A percentile compares a stretch with the other conserved stretches of the same genome.
These are phyloP conservation scores for Penicillium antarcticum DNA, from an alignment of 495 filamentous ascomycete genomes.

Conservation along the genomic window DNA sequence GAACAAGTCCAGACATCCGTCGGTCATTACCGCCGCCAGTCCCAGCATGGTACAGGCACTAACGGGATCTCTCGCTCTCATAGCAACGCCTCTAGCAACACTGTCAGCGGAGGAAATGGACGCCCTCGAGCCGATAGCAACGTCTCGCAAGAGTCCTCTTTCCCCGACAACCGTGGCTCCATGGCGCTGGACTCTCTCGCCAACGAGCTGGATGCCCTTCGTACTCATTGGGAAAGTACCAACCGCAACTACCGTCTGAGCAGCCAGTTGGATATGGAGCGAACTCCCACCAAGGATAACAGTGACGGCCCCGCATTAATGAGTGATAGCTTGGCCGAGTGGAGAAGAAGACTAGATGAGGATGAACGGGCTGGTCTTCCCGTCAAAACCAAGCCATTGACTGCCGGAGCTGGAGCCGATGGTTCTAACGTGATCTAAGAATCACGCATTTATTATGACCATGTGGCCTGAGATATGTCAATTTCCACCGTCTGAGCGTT, in stretches of 20 bases:
- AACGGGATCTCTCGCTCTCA: constrained; percentile 43
- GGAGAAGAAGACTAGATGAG: constrained; percentile 69
- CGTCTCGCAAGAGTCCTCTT: constrained; percentile 58
- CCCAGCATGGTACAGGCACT: constrained; percentile 45
- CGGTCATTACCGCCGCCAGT: constrained; percentile 88
- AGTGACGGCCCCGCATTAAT: constrained; percentile 45
- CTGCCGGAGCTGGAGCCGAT: constrained; percentile 15
- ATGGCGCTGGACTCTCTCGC: constrained; percentile 89
- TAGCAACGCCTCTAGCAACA: constrained; percentile 45
- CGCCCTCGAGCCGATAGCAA: constrained; percentile 42
- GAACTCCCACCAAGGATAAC: constrained; percentile 53
- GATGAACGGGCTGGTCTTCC: constrained; percentile 45
- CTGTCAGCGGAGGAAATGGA: constrained; percentile 19
- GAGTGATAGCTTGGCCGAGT: constrained; percentile 69
- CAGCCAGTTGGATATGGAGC: constrained; percentile 80
- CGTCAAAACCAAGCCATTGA: constrained; percentile 27
- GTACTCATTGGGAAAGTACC: constrained; percentile 90
- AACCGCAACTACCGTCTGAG: constrained; percentile 91
- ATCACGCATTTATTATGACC: constrained; percentile 11
- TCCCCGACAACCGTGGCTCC: constrained; percentile 67
- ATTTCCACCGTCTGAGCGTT: constrained; percentile 24
- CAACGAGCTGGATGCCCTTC: constrained; percentile 82
- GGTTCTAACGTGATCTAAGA: constrained; percentile 38
- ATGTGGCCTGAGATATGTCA: constrained; percentile 25
- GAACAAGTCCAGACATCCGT: constrained; percentile 93